Evolutionary conservation across 345 rosid genomes (phyloP), one percentile per base, ranked within the genome.

Genomic region (Acer negundo): DNA sequence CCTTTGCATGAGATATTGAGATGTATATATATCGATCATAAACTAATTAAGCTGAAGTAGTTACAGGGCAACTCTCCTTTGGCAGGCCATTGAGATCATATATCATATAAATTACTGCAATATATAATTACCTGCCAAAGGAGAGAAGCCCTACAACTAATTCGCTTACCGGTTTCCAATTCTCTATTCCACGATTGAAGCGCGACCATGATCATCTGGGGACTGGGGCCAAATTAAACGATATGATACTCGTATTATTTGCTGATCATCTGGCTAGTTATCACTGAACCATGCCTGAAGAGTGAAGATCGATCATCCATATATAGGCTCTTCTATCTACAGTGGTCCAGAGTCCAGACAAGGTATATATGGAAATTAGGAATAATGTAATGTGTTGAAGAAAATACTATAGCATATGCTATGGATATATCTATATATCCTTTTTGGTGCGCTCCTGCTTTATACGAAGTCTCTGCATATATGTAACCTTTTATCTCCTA

Each of bases 31-130:
- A 5, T 35, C 6, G 38, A 35, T 35, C 38, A 35, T 35, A 5
- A 35, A 35, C 38, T 35, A 28, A 51, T 10, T 82, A 89, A 91
- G 90, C 85, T 62, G 87, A 86, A 85, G 77, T 78, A 87, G 97
- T 89, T 75, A 58, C 67, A 87, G 98, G 94, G 97, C 95, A 93
- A 93, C 98, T 91, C 98, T 93, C 93, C 98, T 91, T 93, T 91
- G 94, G 98, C 93, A 58, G 84, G 80, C 81, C 80, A 76, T 67
- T 1, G 38, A 75, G 59, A 16, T 42, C 9, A n/a, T 16, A 40
- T 46, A 17, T 53, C 38, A 35, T 35, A 35, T 35, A 35, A 35
- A 35, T 35, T 35, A 35, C 38, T 4, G 6, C 1, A 42, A 15
- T 16, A 40, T 46, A 17, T 53, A n/a, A 49, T 51, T 42, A 75